Base-by-base conservation (phyloP, 1,139 yeast species). In the Suhomyces bribrorum region DNA sequence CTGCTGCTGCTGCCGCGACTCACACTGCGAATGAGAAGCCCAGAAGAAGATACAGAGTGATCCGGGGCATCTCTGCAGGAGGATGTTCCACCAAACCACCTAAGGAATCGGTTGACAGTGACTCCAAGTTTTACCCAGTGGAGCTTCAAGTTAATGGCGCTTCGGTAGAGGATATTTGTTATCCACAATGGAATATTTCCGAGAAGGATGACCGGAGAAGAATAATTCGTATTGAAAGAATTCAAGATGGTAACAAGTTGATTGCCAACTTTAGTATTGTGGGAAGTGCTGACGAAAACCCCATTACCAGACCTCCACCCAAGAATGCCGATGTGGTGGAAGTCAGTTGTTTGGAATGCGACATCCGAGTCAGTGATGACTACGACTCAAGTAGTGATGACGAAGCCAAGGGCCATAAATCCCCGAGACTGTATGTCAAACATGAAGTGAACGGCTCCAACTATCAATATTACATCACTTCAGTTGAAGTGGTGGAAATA, bases 401-500 rank as follows among this genome's bases (percentile, higher is more conserved):
- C 31, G 56, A 46, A 28, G 24, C 31, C 26, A 32, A 15, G 32
- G 29, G 28, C n/a, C 7, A 20, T 17, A 33, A 20, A 17, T 31
- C 38, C 2, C 36, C 37, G 7, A 32, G 23, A 26, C 15, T 31
- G 29, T 38, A 26, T 34, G 37, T 39, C 29, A 52, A 46, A 45
- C 46, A 40, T 27, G 55, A 52, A 18, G 50, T 35, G 7, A 49
- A 49, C 6, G 47, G 49, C n/a, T 47, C 45, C 9, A 34, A 41
- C 26, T 44, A 62, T 45, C 73, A 68, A 41, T 78, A 69, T 53
- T 81, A 79, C 58, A 77, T 81, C 37, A 81, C 86, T 1, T 74
- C 81, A 37, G 86, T 81, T 24, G 86, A 81, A 53, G 83, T 81
- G 27, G 75, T 81, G 47, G 81, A 75, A 56, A 75, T 81, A 44